phyloP scores from a whole-genome alignment of 805 yeast genomes.

The Diddensiella transvaalensis region DNA sequence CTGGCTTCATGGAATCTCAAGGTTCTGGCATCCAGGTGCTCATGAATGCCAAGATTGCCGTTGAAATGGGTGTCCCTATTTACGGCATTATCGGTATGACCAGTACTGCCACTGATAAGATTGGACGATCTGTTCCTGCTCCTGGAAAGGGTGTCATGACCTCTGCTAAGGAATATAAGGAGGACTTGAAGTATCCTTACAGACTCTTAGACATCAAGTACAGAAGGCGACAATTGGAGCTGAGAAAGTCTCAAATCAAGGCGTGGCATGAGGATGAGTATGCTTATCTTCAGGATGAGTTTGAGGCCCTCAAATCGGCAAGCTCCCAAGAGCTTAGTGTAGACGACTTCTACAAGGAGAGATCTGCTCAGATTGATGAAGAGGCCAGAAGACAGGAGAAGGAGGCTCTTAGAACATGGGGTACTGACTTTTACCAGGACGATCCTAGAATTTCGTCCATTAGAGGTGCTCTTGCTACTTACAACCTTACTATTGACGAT shows the following conservation, averaged over 20 bases:
- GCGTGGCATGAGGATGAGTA: conserved; percentile 83
- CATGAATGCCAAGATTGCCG: conserved; percentile 91
- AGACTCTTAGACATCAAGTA: conserved; percentile 84
- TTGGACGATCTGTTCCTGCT: conserved; percentile 98
- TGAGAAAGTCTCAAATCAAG: conserved; percentile 72
- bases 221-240: conserved; percentile 85
- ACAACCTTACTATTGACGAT: conserved; percentile 90
- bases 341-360: conserved; percentile 62
- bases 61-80: conserved; percentile 98
- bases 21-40: conserved; percentile 98
- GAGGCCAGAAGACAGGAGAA: conserved; percentile 82
- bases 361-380: conserved; percentile 80
- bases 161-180: conserved; percentile 91
- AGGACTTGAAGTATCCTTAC: conserved; percentile 71
- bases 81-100: conserved; percentile 92
- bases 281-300: conserved; percentile 66
- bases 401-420: conserved; percentile 90
- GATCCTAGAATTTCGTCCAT: conserved; percentile 96
- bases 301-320: conserved; percentile 45
- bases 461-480: conserved; percentile 94
- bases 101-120: conserved; percentile 97
- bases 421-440: conserved; percentile 85
- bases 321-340: conserved; percentile 45
- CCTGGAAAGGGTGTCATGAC: conserved; percentile 99
- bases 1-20: conserved; percentile 99